Evolutionary conservation across 371 early-diverging fungal genomes (phyloP).

Genomic region (Rhizopus arrhizus): DNA sequence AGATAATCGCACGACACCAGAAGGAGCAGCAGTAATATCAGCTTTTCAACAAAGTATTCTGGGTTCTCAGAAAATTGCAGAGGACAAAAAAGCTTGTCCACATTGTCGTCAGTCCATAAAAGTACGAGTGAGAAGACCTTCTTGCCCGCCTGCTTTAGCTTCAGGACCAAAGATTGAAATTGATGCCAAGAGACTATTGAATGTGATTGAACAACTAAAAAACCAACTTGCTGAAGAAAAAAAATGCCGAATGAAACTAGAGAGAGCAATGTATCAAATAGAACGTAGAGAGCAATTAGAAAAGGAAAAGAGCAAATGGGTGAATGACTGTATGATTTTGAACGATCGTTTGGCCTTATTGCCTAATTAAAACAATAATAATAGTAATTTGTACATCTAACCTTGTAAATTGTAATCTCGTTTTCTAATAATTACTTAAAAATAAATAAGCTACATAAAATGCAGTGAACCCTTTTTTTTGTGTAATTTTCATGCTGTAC

Average conservation of each 20-base stretch:
- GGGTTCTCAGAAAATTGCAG: not conserved
- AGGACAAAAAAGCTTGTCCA: conserved; percentile 28
- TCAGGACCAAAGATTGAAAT: conserved; percentile 17
- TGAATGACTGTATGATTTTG: not conserved
- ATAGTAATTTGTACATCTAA: no score
- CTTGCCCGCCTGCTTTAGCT: conserved; percentile 41
- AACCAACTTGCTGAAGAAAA: conserved; percentile 54
- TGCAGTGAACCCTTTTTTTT: no score
- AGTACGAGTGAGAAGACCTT: not conserved
- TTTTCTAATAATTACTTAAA: no score
- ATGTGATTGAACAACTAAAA: conserved; percentile 37
- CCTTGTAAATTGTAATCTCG: no score
- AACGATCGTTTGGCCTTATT: not conserved
- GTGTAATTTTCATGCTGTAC: no score
- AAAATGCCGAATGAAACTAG: conserved; percentile 39
- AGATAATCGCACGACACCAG: conserved; percentile 24
- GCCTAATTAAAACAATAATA: no score
- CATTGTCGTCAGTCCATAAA: conserved; percentile 35
- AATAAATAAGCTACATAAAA: no score
- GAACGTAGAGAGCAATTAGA: conserved; percentile 5
- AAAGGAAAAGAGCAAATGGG: not conserved
- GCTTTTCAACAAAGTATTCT: conserved; percentile 26
- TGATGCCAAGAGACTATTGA: conserved; percentile 18
- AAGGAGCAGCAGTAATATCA: conserved; percentile 21
- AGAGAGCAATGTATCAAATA: conserved; percentile 24